Conservation (phyloP, 2,329 filamentous ascomycete species). For the Aspergillus uvarum region DNA sequence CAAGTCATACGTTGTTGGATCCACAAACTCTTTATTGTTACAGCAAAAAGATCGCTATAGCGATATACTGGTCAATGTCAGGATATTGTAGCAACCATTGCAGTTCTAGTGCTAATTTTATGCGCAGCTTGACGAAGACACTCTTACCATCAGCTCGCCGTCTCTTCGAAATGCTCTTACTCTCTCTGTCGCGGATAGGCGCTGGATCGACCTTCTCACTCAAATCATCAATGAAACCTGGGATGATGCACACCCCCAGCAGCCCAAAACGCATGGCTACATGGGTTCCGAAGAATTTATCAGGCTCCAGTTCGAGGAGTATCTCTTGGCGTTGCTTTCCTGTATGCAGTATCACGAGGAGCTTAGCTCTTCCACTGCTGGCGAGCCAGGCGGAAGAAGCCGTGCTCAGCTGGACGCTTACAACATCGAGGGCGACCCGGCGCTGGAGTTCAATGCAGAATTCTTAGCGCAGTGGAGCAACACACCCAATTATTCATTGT, state of each 20-base stretch:
- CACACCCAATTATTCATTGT: constrained; percentile 90
- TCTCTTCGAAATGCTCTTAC: constrained; percentile 73
- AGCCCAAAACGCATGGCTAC: constrained; percentile 93
- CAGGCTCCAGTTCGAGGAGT: constrained; percentile 93
- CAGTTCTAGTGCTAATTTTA: not conserved
- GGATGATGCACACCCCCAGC: constrained; percentile 85
- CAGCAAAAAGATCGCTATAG: constrained; percentile 96
- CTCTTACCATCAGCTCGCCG: constrained; percentile 77
- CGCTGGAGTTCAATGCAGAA: constrained; percentile 76
- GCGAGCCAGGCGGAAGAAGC: constrained; percentile 43
- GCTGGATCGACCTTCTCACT: constrained; percentile 95
- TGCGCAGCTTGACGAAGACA: constrained; percentile 73
- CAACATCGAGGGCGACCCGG: constrained; percentile 77
- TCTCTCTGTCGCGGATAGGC: constrained; percentile 80
- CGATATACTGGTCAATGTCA: constrained; percentile 84
- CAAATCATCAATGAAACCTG: constrained; percentile 94
- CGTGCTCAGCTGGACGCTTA: constrained; percentile 54
- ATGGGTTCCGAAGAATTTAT: constrained; percentile 97
- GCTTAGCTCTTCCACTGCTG: constrained; percentile 50
- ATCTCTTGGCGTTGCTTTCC: constrained; percentile 83
- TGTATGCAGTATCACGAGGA: constrained; percentile 86
- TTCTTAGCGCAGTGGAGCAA: constrained; percentile 85
- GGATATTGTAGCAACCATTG: constrained; percentile 6
- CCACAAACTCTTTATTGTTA: constrained; percentile 88
- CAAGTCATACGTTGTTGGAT: constrained; percentile 96